A percentile compares a stretch with the other conserved stretches of the same genome.
These are phyloP conservation scores for Pharnaceum exiguum DNA, from an alignment of 148 eudicot genomes.

Conservation along the genomic window DNA sequence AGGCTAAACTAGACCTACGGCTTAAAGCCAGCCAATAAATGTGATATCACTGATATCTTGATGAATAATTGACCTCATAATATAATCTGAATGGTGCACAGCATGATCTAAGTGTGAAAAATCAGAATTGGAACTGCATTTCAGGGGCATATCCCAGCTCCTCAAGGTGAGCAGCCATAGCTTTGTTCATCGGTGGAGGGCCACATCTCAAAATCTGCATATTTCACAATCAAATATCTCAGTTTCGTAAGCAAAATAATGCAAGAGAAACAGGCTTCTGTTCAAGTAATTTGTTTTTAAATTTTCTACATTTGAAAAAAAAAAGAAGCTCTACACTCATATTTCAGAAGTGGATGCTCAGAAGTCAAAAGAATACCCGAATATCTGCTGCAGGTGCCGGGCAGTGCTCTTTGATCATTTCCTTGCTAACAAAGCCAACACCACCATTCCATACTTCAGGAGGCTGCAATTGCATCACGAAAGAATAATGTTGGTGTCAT, in stretches of 20 bases:
- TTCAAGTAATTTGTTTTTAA: not conserved
- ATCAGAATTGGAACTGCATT: constrained; percentile 76
- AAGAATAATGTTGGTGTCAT: not conserved
- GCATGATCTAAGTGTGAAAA: not conserved
- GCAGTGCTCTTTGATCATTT: constrained; percentile 79
- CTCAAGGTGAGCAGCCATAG: constrained; percentile 77
- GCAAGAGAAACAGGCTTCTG: not conserved
- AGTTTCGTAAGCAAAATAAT: not conserved
- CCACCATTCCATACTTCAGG: constrained; percentile 89
- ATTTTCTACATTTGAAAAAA: not conserved
- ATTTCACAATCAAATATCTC: not conserved
- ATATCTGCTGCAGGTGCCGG: constrained; percentile 79
- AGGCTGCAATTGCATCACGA: constrained; percentile 42
- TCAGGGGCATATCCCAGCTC: constrained; percentile 58
- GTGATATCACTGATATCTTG: too few species aligned
- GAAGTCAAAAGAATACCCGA: constrained; percentile 31
- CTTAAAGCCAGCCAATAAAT: too few species aligned
- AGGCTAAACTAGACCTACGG: too few species aligned
- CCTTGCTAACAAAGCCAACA: constrained; percentile 80
- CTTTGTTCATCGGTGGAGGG: constrained; percentile 88
- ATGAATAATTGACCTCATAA: not conserved
- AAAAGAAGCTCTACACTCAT: not conserved
- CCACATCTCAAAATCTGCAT: constrained; percentile 74
- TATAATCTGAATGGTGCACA: not conserved
- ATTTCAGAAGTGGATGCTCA: not conserved